Base-by-base conservation (phyloP, 768 basidiomycete genomes). In the Russula sp. region DNA sequence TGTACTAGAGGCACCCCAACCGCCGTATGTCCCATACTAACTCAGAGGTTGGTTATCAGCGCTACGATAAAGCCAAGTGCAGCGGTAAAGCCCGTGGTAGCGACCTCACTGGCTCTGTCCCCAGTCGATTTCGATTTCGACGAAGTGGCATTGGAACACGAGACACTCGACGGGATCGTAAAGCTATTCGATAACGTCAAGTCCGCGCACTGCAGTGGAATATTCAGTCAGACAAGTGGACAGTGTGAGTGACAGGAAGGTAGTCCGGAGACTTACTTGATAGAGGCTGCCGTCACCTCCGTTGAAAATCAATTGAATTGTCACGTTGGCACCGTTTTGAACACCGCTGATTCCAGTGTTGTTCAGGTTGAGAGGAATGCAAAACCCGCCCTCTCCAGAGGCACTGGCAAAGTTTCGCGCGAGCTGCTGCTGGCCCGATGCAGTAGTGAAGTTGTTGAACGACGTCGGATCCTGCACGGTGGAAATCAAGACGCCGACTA, bases 211-310 rank as follows among this genome's bases (percentile, higher is more conserved):
- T 93, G 55, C 10, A 11, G 16, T 11, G 4, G 35, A 48, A 39
- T 20, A 22, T 32, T 55, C 51, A 9, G 42, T 54, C 27, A 40
- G 13, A 35, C 22, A 2, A 5, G n/a, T 20, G 18, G 9, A 48
- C 42, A 34, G 22, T 31, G 22, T 8, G 44, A 2, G 7, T 8
- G 13, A 53, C 3, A 7, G 22, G 35, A 13, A 54, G 0, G 37
- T 22, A 22, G 7, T 31, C 32, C 39, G 34, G 39, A 44, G 18
- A 70, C 74, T 48, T 69, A 82, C 88, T 79, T 92, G 89, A 75
- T 79, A 91, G 8, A 94, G 79, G 34, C 70, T 52, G 22, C 84
- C 85, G 70, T 94, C 91, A 40, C 89, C 89, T 45, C 88, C 89
- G 66, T 83, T 74, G 70, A 75, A 92, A 34, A 82, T 66, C 27